Evolutionary conservation across 1,139 yeast genomes (phyloP).

Genomic region (Meyerozyma sp.): DNA sequence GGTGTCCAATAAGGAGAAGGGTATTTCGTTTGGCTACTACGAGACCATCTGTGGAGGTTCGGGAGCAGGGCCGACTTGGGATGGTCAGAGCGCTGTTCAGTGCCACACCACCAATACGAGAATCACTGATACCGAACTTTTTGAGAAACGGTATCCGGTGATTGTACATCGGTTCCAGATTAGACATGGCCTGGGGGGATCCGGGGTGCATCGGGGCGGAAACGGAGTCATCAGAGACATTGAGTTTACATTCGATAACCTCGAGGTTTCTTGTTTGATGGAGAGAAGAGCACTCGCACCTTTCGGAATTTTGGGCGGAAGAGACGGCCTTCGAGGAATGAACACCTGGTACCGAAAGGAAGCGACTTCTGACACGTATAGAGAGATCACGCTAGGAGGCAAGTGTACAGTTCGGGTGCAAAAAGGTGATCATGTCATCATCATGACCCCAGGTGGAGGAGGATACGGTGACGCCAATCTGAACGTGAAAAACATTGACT

Average conservation of each 20-base stretch:
- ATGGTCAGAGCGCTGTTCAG: constrained; percentile 61
- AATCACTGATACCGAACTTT: constrained; percentile 64
- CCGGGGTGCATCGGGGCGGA: constrained; percentile 53
- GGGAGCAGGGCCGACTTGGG: constrained; percentile 64
- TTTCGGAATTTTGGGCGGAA: constrained; percentile 58
- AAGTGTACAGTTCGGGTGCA: constrained; percentile 34
- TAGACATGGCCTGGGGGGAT: constrained; percentile 53
- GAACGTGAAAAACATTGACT: background rate
- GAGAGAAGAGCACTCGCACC: constrained; percentile 60
- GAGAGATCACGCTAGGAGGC: constrained; percentile 33
- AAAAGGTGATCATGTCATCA: constrained; percentile 39
- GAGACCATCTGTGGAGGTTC: constrained; percentile 71
- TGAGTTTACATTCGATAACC: constrained; percentile 46
- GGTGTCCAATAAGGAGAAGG: constrained; percentile 29
- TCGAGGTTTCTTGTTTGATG: constrained; percentile 54
- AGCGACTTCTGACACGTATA: constrained; percentile 17
- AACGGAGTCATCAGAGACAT: constrained; percentile 60
- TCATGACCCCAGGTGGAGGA: constrained; percentile 53
- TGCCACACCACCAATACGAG: constrained; percentile 70
- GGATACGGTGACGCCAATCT: constrained; percentile 33
- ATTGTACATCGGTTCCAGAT: constrained; percentile 51
- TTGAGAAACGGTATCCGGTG: constrained; percentile 64
- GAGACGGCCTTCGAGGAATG: constrained; percentile 52
- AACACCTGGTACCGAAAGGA: constrained; percentile 46
- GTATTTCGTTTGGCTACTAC: constrained; percentile 60